A percentile compares a stretch with the other conserved stretches of the same genome.
Conservation (phyloP, 176 grass and related monocot species). For the Bolboschoenus planiculmis region DNA sequence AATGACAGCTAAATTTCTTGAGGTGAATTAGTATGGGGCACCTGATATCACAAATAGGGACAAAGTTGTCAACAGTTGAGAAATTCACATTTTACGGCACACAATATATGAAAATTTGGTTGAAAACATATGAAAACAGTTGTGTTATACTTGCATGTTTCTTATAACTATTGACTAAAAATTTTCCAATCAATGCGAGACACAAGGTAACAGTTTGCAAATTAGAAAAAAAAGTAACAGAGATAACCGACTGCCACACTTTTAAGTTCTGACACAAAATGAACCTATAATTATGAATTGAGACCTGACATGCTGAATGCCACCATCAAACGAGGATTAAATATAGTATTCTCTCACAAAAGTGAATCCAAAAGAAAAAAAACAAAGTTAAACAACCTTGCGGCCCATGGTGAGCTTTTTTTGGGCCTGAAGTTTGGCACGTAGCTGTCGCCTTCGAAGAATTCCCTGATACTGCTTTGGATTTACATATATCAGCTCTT, state of each 20-base stretch:
- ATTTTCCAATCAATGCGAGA: background rate
- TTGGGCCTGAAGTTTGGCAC: conserved; percentile 78
- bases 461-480: conserved; percentile 84
- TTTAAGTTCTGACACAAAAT: background rate
- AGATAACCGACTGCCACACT: background rate
- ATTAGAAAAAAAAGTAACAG: background rate
- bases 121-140: background rate
- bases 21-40: background rate
- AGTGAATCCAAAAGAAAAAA: background rate
- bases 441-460: conserved; percentile 69
- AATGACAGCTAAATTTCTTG: background rate
- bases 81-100: background rate
- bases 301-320: background rate
- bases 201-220: background rate
- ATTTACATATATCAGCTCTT: conserved; percentile 80
- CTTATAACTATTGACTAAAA: background rate
- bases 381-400: conserved; percentile 39
- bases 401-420: conserved; percentile 51
- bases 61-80: background rate
- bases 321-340: background rate
- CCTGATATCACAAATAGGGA: background rate
- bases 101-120: background rate
- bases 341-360: background rate
- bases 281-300: background rate
- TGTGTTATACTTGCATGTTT: background rate